phyloP scores from a whole-genome alignment of 345 rosid genomes.

The Hypericum androsaemum region DNA sequence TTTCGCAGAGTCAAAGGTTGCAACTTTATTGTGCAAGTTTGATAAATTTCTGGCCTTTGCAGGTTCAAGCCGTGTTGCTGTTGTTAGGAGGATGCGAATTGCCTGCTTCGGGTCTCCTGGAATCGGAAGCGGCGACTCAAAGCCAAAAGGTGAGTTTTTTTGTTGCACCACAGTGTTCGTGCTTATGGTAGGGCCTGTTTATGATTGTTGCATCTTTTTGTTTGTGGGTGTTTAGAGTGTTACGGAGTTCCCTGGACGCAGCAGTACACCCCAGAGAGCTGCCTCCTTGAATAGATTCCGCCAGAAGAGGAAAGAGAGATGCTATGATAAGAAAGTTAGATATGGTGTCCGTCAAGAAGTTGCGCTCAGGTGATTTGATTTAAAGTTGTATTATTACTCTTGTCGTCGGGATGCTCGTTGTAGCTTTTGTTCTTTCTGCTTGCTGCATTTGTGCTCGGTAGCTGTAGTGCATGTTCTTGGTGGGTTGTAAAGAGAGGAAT shows the following conservation, averaged over 20 bases:
- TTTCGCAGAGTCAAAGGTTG: too few relatives aligned
- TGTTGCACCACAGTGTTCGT: not conserved
- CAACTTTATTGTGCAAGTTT: not conserved
- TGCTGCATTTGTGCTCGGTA: too few relatives aligned
- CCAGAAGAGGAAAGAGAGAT: conserved; percentile 86
- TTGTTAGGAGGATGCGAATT: conserved; percentile 71
- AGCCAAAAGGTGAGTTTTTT: conserved; percentile 39
- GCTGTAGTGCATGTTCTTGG: too few relatives aligned
- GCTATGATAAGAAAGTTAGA: conserved; percentile 91
- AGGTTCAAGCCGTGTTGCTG: conserved; percentile 78
- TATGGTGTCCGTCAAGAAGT: conserved; percentile 96
- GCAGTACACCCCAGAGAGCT: conserved; percentile 73
- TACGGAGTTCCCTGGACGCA: conserved; percentile 51
- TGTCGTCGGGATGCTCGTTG: not conserved
- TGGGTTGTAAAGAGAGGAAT: too few relatives aligned
- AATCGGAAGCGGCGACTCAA: conserved; percentile 45
- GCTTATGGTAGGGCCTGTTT: not conserved
- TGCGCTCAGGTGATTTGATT: conserved; percentile 61
- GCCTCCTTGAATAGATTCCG: conserved; percentile 82
- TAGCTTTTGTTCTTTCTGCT: too few relatives aligned
- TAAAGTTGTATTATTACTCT: not conserved
- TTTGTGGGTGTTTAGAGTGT: too few relatives aligned
- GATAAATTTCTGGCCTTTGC: conserved; percentile 4
- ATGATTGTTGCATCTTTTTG: too few relatives aligned
- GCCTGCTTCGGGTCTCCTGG: conserved; percentile 40